Conservation (phyloP, 257 asterid species). For the Orobanche coerulescens region DNA sequence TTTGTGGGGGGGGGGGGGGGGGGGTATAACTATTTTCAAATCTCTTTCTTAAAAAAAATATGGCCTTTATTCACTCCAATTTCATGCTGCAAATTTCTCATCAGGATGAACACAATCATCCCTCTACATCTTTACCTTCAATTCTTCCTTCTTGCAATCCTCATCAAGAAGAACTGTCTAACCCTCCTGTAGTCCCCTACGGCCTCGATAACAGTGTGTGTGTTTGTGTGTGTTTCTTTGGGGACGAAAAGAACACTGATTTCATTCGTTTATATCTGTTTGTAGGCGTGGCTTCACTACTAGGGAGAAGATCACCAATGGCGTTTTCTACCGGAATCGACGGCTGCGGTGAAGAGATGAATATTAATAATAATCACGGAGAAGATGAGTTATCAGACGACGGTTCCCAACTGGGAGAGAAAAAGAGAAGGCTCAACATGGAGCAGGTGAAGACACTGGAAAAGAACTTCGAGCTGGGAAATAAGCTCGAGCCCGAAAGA, state of each 20-base stretch:
- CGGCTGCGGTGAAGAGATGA: slow-evolving; percentile 24
- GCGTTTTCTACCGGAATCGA: slow-evolving; percentile 27
- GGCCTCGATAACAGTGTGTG: too few relatives aligned
- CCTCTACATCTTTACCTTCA: slow-evolving; percentile 34
- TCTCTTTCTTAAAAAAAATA: too few relatives aligned
- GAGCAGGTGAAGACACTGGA: slow-evolving; percentile 55
- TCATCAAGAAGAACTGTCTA: too few relatives aligned
- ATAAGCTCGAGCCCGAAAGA: slow-evolving; percentile 56
- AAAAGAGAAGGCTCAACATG: slow-evolving; percentile 49
- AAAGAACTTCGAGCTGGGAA: slow-evolving; percentile 46
- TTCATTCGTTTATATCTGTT: too few relatives aligned
- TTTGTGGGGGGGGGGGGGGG: too few relatives aligned
- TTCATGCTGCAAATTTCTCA: slow-evolving; percentile 72
- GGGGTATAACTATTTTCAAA: too few relatives aligned
- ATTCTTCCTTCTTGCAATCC: slow-evolving; percentile 36
- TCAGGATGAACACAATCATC: slow-evolving; percentile 35
- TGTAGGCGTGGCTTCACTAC: slow-evolving; percentile 34
- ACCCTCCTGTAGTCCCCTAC: too few relatives aligned
- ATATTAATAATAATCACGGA: slow-evolving; percentile 19
- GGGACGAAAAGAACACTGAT: not conserved
- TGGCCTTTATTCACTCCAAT: slow-evolving; percentile 78
- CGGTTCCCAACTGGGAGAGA: slow-evolving; percentile 50
- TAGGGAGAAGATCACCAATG: slow-evolving; percentile 38
- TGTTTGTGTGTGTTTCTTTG: too few relatives aligned
- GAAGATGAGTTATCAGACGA: slow-evolving; percentile 50